Evolutionary conservation across 1,284 basidiomycete species (phyloP), one percentile per base, ranked within the genome.

Genomic region (Schizophyllum amplum): DNA sequence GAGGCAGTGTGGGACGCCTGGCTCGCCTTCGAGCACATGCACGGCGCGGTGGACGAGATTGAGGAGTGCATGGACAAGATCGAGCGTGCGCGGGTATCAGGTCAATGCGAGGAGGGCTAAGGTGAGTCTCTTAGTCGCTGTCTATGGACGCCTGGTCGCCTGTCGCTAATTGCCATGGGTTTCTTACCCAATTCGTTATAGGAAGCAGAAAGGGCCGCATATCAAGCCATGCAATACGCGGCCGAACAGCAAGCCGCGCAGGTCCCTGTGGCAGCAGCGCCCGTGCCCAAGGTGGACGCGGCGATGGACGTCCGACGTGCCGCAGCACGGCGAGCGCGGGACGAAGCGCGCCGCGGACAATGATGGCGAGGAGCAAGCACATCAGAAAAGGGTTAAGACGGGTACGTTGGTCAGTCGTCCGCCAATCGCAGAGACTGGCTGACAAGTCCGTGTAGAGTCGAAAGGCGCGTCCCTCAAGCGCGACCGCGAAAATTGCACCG

Each of bases 401-500:
- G n/a, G n/a, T n/a, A n/a, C n/a, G n/a, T n/a, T n/a, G n/a, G n/a
- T n/a, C n/a, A n/a, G n/a, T n/a, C n/a, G n/a, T n/a, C n/a, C n/a
- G n/a, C n/a, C n/a, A n/a, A n/a, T n/a, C n/a, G n/a, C n/a, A n/a
- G n/a, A n/a, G n/a, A n/a, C n/a, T n/a, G n/a, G n/a, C n/a, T n/a
- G n/a, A n/a, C n/a, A n/a, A n/a, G n/a, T n/a, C n/a, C n/a, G n/a
- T n/a, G 49, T 56, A 84, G 82, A 82, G 61, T 62, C 69, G 55
- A 76, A 75, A 57, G 68, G 74, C 15, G 67, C 67, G 1, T 72
- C 77, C 7, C 67, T 87, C 23, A 90, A 89, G 70, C 94, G 96
- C 59, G 97, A 99, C 72, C 92, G 97, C 53, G 97, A 99, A 74
- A 92, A 98, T 65, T 86, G 86, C 46, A 97, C 94, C 0, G 87